Base-by-base conservation (phyloP, 768 basidiomycete genomes). In the Calocybe indica region DNA sequence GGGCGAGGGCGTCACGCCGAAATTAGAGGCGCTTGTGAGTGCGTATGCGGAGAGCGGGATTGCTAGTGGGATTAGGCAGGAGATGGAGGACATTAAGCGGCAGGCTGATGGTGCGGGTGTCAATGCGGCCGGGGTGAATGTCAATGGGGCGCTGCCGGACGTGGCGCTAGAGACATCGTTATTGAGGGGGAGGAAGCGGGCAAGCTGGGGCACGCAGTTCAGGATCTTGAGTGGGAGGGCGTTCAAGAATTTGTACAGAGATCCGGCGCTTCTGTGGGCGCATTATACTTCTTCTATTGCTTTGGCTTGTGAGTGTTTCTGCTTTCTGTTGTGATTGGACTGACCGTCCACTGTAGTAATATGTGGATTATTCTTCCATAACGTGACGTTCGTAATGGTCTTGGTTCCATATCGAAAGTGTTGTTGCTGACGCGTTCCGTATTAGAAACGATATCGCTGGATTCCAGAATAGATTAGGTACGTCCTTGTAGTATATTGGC, bases 191-290 rank as follows among this genome's bases (percentile, higher is more conserved):
- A 70, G 83, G 55, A 82, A 86, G 64, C 78, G 92, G 47, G 96
- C 95, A 6, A 85, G 79, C 52, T 92, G 84, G 80, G 74, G 73
- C 37, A 94, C 88, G 12, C 96, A 99, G 69, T 98, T 99, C 60
- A 78, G 80, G 62, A 94, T 97, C 48, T 68, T 99, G 61, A 96
- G 92, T 61, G 94, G 94, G 22, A 70, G 96, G 48, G 93, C 95
- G 14, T 98, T 99, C 76, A 98, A 98, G 78, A 98, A 98, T 60
- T 66, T 99, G 50, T 98, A 99, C 63, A 76, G 95, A 22, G 92
- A 99, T 58, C 95, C 95, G 0, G 86, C 93, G 41, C 65, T 99
- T 47, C 75, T 99, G 72, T 76, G 83, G 2, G 85, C 93, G 6
- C 96, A 99, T 68, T 99, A 98, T 66, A 58, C 83, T 37, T 83